A percentile compares a stretch with the other conserved stretches of the same genome.
phyloP scores from a whole-genome alignment of 768 basidiomycete genomes.

The Podaxis carcinomalis region DNA sequence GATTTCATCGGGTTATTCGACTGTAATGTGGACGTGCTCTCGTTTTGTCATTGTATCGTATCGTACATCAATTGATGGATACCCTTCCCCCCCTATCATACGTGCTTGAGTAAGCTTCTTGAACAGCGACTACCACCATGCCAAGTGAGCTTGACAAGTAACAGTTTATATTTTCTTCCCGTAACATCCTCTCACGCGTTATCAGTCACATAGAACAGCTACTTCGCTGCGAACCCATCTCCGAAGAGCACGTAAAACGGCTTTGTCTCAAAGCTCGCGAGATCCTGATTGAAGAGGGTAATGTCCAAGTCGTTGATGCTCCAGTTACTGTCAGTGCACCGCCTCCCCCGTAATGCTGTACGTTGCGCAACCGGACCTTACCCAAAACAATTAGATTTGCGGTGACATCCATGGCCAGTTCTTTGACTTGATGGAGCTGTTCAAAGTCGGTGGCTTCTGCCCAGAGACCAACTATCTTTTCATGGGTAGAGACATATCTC shows the following conservation, averaged over 20 bases:
- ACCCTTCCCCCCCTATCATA: background rate
- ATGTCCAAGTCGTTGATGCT: conserved; percentile 93
- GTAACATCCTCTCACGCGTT: background rate
- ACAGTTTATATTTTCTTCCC: conserved; percentile 1
- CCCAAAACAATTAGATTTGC: conserved; percentile 53
- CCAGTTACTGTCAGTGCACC: conserved; percentile 80
- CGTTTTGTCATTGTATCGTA: conserved; percentile 9
- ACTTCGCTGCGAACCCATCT: conserved; percentile 89
- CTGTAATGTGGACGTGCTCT: conserved; percentile 10
- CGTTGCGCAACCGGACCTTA: background rate
- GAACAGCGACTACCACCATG: conserved; percentile 26
- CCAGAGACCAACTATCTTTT: conserved; percentile 94
- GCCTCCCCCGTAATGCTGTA: conserved; percentile 15
- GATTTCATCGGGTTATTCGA: conserved; percentile 4
- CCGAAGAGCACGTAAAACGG: conserved; percentile 92
- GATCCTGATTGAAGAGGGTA: conserved; percentile 95
- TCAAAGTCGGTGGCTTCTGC: conserved; percentile 88
- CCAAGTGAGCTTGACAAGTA: conserved; percentile 54
- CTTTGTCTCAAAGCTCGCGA: conserved; percentile 95
- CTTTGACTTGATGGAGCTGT: conserved; percentile 93
- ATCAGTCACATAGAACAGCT: conserved; percentile 91
- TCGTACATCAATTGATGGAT: conserved; percentile 14
- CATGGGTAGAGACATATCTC: conserved; percentile 67
- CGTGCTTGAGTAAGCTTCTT: conserved; percentile 6
- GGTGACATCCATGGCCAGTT: conserved; percentile 99